Conservation (phyloP, 2,329 filamentous ascomycete species). For the Lasiodiplodia hormozganensis region DNA sequence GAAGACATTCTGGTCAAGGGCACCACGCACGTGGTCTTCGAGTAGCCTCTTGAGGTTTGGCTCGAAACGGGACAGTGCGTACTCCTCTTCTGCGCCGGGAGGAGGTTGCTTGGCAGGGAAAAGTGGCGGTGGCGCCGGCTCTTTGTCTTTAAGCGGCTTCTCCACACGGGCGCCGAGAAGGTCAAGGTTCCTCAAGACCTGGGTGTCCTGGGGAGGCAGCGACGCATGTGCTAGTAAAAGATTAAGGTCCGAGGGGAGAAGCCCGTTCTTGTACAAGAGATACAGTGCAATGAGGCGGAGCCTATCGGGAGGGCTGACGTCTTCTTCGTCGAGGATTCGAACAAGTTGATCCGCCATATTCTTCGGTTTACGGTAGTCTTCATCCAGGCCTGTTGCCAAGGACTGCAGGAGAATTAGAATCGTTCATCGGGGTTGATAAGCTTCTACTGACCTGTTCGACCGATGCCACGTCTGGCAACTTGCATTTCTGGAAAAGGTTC, state of each 20-base stretch:
- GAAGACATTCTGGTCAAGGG: slow-evolving; percentile 53
- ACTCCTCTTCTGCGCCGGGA: slow-evolving; percentile 69
- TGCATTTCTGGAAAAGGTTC: slow-evolving; percentile 86
- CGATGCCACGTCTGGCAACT: slow-evolving; percentile 84
- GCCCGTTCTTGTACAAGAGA: slow-evolving; percentile 82
- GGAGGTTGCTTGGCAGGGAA: slow-evolving; percentile 71
- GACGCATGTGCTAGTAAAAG: slow-evolving; percentile 84
- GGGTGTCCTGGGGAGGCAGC: slow-evolving; percentile 75
- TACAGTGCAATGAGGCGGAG: slow-evolving; percentile 87
- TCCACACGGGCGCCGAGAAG: slow-evolving; percentile 78
- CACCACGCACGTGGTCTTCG: slow-evolving; percentile 64
- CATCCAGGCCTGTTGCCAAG: slow-evolving; percentile 88
- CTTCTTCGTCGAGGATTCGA: slow-evolving; percentile 84
- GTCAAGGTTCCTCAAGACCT: slow-evolving; percentile 78
- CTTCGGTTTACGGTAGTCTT: slow-evolving; percentile 90
- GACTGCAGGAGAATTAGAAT: slow-evolving; percentile 53
- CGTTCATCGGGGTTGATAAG: no score
- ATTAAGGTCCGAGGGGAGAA: slow-evolving; percentile 82
- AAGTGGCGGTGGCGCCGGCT: slow-evolving; percentile 68
- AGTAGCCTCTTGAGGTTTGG: slow-evolving; percentile 83
- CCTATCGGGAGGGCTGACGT: slow-evolving; percentile 74
- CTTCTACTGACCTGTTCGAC: slow-evolving; percentile 72
- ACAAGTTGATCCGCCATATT: slow-evolving; percentile 86
- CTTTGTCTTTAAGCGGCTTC: slow-evolving; percentile 78
- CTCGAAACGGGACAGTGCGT: slow-evolving; percentile 85